Conservation (phyloP, 1,139 yeast species). For the Lodderomyces orthopsilosis region DNA sequence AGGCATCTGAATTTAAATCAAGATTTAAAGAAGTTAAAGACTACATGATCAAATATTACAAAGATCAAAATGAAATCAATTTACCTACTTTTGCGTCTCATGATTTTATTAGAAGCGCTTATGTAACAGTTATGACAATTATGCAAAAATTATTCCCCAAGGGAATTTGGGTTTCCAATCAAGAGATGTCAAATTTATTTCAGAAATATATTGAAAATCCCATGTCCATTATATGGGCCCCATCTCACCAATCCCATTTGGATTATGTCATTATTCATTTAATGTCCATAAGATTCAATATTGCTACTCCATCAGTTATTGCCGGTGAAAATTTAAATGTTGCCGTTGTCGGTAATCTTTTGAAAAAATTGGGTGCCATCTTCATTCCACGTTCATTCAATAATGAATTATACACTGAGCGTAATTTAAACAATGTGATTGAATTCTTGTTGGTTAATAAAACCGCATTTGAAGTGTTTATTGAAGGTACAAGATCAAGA, state of each 20-base stretch:
- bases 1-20: slow-evolving; percentile 30
- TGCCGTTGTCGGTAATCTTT: slow-evolving; percentile 52
- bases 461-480: slow-evolving; percentile 58
- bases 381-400: slow-evolving; percentile 47
- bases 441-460: slow-evolving; percentile 53
- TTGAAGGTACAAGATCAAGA: slow-evolving; percentile 67
- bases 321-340: slow-evolving; percentile 72
- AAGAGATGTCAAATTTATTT: slow-evolving; percentile 31
- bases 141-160: slow-evolving; percentile 41
- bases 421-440: slow-evolving; percentile 52
- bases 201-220: slow-evolving; percentile 37
- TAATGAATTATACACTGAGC: slow-evolving; percentile 55
- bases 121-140: slow-evolving; percentile 35
- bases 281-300: slow-evolving; percentile 53
- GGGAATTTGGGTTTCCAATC: slow-evolving; percentile 42
- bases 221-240: slow-evolving; percentile 43
- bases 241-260: slow-evolving; percentile 63
- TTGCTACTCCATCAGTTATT: slow-evolving; percentile 58
- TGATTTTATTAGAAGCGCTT: slow-evolving; percentile 33
- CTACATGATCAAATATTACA: slow-evolving; percentile 41
- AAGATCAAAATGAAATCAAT: slow-evolving; percentile 34
- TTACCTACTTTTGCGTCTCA: slow-evolving; percentile 31
- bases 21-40: slow-evolving; percentile 38
- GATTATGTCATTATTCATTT: slow-evolving; percentile 65
- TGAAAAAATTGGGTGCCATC: slow-evolving; percentile 46